A percentile compares a stretch with the other conserved stretches of the same genome.
Evolutionary conservation across 2,329 filamentous ascomycete genomes (phyloP).

Genomic region (Fusarium sambucinum): DNA sequence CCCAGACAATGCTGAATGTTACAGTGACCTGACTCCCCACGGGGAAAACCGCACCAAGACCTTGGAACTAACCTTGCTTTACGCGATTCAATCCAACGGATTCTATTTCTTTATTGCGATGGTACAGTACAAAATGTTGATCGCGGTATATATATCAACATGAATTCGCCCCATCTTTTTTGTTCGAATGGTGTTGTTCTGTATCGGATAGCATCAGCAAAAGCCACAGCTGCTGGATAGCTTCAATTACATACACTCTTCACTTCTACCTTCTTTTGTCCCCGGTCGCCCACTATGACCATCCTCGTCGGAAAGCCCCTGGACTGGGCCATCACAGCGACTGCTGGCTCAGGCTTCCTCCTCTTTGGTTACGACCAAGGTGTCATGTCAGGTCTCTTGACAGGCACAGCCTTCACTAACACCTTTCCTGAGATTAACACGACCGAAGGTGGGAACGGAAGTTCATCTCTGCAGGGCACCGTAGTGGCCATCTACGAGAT

Average conservation of each 20-base stretch:
- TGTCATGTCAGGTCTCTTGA: constrained; percentile 52
- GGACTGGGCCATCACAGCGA: constrained; percentile 54
- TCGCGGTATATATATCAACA: constrained; percentile 39
- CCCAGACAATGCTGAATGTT: constrained; percentile 15
- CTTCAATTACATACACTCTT: constrained; percentile 8
- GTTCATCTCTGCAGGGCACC: constrained; percentile 59
- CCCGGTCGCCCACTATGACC: constrained; percentile 23
- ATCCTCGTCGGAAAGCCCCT: constrained; percentile 52
- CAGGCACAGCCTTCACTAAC: constrained; percentile 50
- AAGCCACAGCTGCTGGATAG: constrained; percentile 22
- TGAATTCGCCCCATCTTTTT: constrained; percentile 18
- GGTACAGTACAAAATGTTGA: background rate
- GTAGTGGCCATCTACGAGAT: constrained; percentile 62
- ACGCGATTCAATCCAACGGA: constrained; percentile 29
- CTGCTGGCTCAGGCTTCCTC: constrained; percentile 54
- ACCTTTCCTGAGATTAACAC: constrained; percentile 54
- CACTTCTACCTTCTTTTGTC: background rate
- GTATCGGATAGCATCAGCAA: constrained; percentile 1
- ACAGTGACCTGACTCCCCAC: constrained; percentile 17
- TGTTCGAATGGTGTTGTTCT: constrained; percentile 2
- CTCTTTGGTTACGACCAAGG: constrained; percentile 53
- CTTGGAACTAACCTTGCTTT: constrained; percentile 36
- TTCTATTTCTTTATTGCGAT: background rate
- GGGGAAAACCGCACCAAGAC: constrained; percentile 23
- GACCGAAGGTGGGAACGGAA: constrained; percentile 54